Evolutionary conservation across 805 yeast genomes (phyloP), one percentile per base, ranked within the genome.

Genomic region (Ogataea pignaliae): DNA sequence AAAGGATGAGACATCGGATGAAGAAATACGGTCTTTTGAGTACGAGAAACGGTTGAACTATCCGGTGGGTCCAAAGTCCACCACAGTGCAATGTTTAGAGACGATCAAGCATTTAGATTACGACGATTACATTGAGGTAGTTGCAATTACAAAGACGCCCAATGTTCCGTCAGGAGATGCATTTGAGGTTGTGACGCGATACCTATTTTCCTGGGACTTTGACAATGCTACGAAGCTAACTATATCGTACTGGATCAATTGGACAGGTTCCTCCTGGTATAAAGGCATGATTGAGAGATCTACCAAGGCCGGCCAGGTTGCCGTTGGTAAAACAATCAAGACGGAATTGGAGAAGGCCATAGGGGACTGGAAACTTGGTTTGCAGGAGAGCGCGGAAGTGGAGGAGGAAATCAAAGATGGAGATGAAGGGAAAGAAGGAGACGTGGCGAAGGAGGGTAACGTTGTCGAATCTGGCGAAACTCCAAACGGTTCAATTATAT

Each of bases 201-300:
- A 81, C 55, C 69, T 81, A 37, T 65, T 88, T 43, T 72, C 83
- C 3, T 93, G 99, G 98, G 88, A 73, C 0, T 71, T 69, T 9
- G 63, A 71, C 28, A 86, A 83, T 55, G 61, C 68, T 18, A 83
- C 96, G 4, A 67, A 71, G 39, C 54, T 93, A 34, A 68, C 67
- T 36, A 64, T 85, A n/a, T 76, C 89, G n/a, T 86, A 76, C 61
- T 78, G 79, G 69, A 75, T 91, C 34, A 83, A 85, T 37, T 93
- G 99, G 99, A 78, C 85, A 0, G 96, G 93, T 2, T 76, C 84
- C 41, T 85, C 96, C 47, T 93, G 97, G 97, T 78, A 93, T 56
- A 90, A 88, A 61, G 76, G 85, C 12, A 81, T 95, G 43, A 85
- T 93, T 49, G 98, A 93, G 59, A 83, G 81, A 50, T 90, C 90